Evolutionary conservation across 2,329 filamentous ascomycete species (phyloP), one percentile per base, ranked within the genome.

Genomic region (Sporothrix dimorphospora): DNA sequence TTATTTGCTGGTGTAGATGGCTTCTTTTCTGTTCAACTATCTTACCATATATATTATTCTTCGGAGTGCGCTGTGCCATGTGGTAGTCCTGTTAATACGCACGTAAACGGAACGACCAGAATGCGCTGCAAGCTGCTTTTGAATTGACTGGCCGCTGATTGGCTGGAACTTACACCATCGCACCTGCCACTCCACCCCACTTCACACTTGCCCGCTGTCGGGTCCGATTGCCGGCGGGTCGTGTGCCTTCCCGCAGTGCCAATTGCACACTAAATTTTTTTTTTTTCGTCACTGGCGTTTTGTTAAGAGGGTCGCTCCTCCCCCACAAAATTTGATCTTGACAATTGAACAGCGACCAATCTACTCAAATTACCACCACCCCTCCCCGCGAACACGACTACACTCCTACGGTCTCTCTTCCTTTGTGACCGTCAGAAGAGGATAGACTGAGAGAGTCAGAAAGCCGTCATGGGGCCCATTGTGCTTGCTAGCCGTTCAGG

Each of bases 401-500:
- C 45, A 40, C 47, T 42, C 61, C 14, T 40, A 24, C n/a, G 5
- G 45, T 49, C 66, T 63, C 51, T 42, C 57, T 61, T 61, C n/a
- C n/a, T 69, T 40, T 16, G 21, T 24, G 14, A 2, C 27, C 24
- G 40, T 40, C 9, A 30, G 24, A 51, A 47, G 51, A 61, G 57
- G 71, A 59, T 49, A 42, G 49, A 70, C 45, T 21, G 55, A 63
- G 55, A 49, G 73, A 57, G 71, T 70, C 70, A 69, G 51, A 68
- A 68, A 74, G 73, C 72, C 66, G 77, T 70, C 71, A 87, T 87
- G 85, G 83, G 84, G 79, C 80, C 85, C 81, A 85, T 86, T 80
- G 81, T 85, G 78, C 80, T 86, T 76, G 84, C 82, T 76, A 81
- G 82, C 76, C 83, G 84, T 76, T 84, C 84, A 74, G 83, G 84